These are phyloP conservation scores for Asterophora lycoperdoides DNA, from an alignment of 768 basidiomycete genomes.

Conservation along the genomic window DNA sequence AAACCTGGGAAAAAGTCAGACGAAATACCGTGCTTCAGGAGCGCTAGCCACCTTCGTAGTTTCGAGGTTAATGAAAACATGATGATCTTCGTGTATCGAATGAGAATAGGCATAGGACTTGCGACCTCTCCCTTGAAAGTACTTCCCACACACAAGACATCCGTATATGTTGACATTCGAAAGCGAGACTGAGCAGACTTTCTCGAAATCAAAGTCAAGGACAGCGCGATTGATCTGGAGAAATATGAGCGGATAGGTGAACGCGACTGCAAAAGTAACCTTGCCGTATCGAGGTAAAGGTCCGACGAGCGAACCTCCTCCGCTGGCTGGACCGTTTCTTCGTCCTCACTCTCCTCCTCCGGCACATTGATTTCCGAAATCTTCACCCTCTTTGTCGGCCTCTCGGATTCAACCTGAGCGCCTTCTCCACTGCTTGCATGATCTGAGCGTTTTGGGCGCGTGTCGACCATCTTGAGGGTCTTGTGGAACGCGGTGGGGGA, in stretches of 20 bases:
- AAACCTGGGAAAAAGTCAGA: conserved; percentile 58
- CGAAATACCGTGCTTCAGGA: conserved; percentile 2
- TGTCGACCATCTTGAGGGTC: background rate
- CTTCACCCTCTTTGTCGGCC: conserved; percentile 36
- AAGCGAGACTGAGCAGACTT: conserved; percentile 94
- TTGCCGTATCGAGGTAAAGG: conserved; percentile 90
- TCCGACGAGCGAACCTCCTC: conserved; percentile 61
- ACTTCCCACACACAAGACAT: conserved; percentile 97
- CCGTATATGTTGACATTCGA: conserved; percentile 98
- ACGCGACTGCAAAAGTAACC: conserved; percentile 24
- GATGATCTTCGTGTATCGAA: conserved; percentile 96
- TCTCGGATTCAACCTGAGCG: conserved; percentile 16
- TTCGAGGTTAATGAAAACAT: conserved; percentile 95
- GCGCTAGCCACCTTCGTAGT: conserved; percentile 72
- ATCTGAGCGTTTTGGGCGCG: conserved; percentile 10
- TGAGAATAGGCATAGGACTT: conserved; percentile 95
- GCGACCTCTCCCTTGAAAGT: conserved; percentile 95
- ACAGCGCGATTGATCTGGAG: conserved; percentile 80
- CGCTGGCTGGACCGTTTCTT: conserved; percentile 21
- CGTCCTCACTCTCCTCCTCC: conserved; percentile 27
- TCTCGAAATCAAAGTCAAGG: conserved; percentile 99
- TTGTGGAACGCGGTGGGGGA: background rate
- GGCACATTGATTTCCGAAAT: conserved; percentile 6
- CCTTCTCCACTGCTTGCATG: conserved; percentile 6
- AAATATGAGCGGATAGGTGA: conserved; percentile 4